Conservation (phyloP, 1,284 basidiomycete species). For the Bondarzewia mesenterica region DNA sequence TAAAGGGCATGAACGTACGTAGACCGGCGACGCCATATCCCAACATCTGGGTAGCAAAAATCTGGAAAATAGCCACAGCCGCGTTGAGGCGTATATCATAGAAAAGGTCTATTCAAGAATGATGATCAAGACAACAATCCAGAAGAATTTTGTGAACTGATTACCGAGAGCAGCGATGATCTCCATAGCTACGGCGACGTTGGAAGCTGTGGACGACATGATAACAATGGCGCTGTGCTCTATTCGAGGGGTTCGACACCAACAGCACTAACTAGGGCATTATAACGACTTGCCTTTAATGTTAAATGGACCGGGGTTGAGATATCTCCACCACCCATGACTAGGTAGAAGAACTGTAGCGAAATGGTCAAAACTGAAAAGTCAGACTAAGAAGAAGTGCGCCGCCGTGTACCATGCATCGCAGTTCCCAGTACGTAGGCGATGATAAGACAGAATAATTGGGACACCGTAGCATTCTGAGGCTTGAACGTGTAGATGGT, state of each 20-base stretch:
- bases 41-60: constrained; percentile 55
- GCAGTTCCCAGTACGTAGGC: constrained; percentile 52
- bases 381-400: constrained; percentile 14
- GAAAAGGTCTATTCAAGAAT: constrained; percentile 32
- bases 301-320: constrained; percentile 58
- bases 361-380: constrained; percentile 21
- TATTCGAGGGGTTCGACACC: constrained; percentile 18
- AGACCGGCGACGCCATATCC: constrained; percentile 60
- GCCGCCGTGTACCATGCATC: constrained; percentile 30
- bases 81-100: constrained; percentile 51
- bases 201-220: constrained; percentile 59
- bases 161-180: constrained; percentile 56
- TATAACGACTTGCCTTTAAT: constrained; percentile 29
- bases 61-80: constrained; percentile 45
- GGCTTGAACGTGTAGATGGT: constrained; percentile 64
- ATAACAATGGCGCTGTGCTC: constrained; percentile 61
- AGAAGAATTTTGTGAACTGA: constrained; percentile 13
- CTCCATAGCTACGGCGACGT: constrained; percentile 57
- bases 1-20: constrained; percentile 18
- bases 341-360: constrained; percentile 39
- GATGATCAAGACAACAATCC: background rate
- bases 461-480: constrained; percentile 46
- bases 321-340: constrained; percentile 36
- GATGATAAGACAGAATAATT: constrained; percentile 47
- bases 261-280: constrained; percentile 23